Base-by-base conservation (phyloP, 169 alveolate genomes). In the Cryptosporidium canis region DNA sequence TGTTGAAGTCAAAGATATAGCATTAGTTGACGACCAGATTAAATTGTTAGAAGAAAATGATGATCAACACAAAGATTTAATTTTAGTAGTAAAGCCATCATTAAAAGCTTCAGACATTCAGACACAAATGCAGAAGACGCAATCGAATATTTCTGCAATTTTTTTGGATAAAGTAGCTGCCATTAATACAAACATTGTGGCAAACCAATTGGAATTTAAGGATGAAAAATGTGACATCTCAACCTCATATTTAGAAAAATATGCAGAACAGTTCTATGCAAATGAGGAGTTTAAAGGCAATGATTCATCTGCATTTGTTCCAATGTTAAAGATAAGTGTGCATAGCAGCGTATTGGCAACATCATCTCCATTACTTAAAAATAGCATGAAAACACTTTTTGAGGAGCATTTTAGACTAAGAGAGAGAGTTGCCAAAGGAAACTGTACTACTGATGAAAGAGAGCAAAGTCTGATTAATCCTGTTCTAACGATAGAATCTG, bases 371-470 rank as follows among this genome's bases (percentile, higher is more conserved):
- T 58, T 77, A 63, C 63, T 77, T 55, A 77, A 77, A 48, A 61
- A 61, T 35, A 77, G 72, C 37, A 77, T 77, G 72, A 55, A 61
- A 24, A 58, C 87, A n/a, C 21, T 77, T 21, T 77, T 77, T 37
- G 87, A 77, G 27, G 87, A 77, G 53, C 72, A 77, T 77, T 77
- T 58, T 33, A 53, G 72, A 44, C 87, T 77, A 6, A 55, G 87
- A 58, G 87, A 77, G 58, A 56, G 72, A 58, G 87, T 77, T 55
- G 55, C 87, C 16, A 21, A 21, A 16, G 70, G 77, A 21, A 43
- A 56, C 11, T 77, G 77, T 21, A 77, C 77, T 18, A 5, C 21
- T 29, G 87, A 77, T 9, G 87, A 77, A 77, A 77, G 72, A 35
- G 87, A 77, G 29, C 70, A 77, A 31, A 77, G 87, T 29, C 37